Conservation (phyloP, 2,329 filamentous ascomycete species). For the Cladosporium phlei region DNA sequence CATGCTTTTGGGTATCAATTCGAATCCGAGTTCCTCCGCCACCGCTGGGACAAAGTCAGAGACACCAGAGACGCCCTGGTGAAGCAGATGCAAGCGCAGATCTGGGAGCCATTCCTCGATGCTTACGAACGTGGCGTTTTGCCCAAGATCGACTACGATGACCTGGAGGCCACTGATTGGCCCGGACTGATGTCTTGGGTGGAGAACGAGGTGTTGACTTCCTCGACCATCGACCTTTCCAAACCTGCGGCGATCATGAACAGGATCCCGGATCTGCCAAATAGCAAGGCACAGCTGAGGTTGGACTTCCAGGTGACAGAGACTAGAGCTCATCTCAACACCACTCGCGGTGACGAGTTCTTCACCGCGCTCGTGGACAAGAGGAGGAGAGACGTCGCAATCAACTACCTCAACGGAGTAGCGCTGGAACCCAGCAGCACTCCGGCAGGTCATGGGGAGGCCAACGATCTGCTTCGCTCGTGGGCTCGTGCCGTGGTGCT, state of each 20-base stretch:
- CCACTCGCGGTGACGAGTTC: slow-evolving; percentile 17
- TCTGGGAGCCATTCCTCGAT: slow-evolving; percentile 60
- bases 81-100: slow-evolving; percentile 55
- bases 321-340: slow-evolving; percentile 13
- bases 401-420: slow-evolving; percentile 17
- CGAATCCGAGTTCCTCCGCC: slow-evolving; percentile 35
- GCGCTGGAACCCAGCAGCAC: slow-evolving; percentile 15
- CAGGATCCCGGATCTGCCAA: slow-evolving; percentile 2
- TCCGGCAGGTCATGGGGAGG: not conserved
- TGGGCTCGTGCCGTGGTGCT: slow-evolving; percentile 44
- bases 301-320: slow-evolving; percentile 16
- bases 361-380: slow-evolving; percentile 19
- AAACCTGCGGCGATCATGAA: slow-evolving; percentile 13
- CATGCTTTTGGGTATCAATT: slow-evolving; percentile 36
- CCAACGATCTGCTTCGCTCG: slow-evolving; percentile 33
- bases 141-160: slow-evolving; percentile 58
- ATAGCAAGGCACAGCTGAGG: slow-evolving; percentile 13
- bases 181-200: slow-evolving; percentile 62
- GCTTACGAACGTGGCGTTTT: slow-evolving; percentile 63
- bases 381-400: slow-evolving; percentile 18
- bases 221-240: not conserved
- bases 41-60: slow-evolving; percentile 33
- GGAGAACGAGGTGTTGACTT: slow-evolving; percentile 37
- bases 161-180: slow-evolving; percentile 66
- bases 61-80: slow-evolving; percentile 20